Evolutionary conservation across 2,329 filamentous ascomycete species (phyloP).

Genomic region (Sporothrix pallida): DNA sequence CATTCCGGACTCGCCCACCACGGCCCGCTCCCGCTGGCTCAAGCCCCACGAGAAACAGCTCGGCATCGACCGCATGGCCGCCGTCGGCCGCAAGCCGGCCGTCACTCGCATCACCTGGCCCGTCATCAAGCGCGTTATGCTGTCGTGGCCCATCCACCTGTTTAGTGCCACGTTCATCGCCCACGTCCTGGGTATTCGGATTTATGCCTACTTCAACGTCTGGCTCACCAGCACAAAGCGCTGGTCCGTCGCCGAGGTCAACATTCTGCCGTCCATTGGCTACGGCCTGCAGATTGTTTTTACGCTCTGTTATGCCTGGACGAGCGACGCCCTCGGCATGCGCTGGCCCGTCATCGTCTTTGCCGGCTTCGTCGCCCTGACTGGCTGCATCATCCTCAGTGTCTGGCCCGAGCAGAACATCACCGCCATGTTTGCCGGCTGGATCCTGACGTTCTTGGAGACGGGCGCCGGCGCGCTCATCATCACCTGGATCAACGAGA

Average conservation of each 20-base stretch:
- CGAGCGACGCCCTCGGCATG: constrained; percentile 54
- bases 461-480: constrained; percentile 33
- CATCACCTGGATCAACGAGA: constrained; percentile 36
- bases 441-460: constrained; percentile 29
- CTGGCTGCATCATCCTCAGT: constrained; percentile 33
- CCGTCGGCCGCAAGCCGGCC: constrained; percentile 15
- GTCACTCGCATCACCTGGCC: not conserved
- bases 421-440: constrained; percentile 32
- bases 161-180: constrained; percentile 32
- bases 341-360: constrained; percentile 57
- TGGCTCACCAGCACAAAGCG: constrained; percentile 43
- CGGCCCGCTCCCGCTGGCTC: constrained; percentile 34
- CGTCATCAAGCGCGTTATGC: constrained; percentile 10
- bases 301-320: constrained; percentile 59
- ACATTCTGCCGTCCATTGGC: constrained; percentile 50
- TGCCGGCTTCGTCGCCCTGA: constrained; percentile 27
- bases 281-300: constrained; percentile 46
- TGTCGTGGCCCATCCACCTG: constrained; percentile 36
- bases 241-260: constrained; percentile 54
- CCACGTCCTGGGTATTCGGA: constrained; percentile 34
- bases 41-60: constrained; percentile 18
- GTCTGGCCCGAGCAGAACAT: constrained; percentile 20
- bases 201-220: constrained; percentile 37
- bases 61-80: constrained; percentile 33
- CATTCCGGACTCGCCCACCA: constrained; percentile 36